Base-by-base conservation (phyloP, 1,284 basidiomycete genomes). In the Meripilus lineatus region DNA sequence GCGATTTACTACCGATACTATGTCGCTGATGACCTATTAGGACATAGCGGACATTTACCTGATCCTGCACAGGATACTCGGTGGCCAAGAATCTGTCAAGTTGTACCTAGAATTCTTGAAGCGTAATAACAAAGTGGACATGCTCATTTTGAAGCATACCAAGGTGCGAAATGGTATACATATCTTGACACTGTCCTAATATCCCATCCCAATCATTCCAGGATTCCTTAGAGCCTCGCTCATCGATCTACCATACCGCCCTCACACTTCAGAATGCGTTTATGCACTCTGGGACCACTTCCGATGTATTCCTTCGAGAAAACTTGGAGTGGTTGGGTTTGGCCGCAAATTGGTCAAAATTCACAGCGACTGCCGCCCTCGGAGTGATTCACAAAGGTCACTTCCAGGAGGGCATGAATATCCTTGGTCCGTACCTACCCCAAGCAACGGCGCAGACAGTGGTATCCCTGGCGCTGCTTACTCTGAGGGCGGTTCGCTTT, bases 341-440 rank as follows among this genome's bases (percentile, higher is more conserved):
- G 48, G 94, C 94, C 2, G 87, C 85, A 32, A 96, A 98, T 62
- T 98, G 94, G 94, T 90, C 91, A 34, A 98, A 97, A 61, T 98
- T 97, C 68, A 90, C 91, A 6, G 90, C 93, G 2, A 96, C 94
- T 5, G 93, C 93, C 20, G 92, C 89, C 6, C 80, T 98, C 20
- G 94, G 94, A 55, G 89, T 97, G 41, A 96, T 98, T 53, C 93
- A 97, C 70, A 93, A 94, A 55, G 94, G 94, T 35, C 93, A 93
- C 61, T 89, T 93, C 58, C 83, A 91, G 55, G 88, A 95, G 63
- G 93, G 92, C 41, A 87, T 89, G 78, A 83, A 82, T 41, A 89
- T 97, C 42, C 79, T 98, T 22, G 85, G 87, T n/a, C 94, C 94
- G 0, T 97, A 97, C 64, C 79, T 97, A 32, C 94, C 94, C 24